These are phyloP conservation scores for Elsinoe arachidis DNA, from an alignment of 2,329 filamentous ascomycete genomes.

Conservation along the genomic window DNA sequence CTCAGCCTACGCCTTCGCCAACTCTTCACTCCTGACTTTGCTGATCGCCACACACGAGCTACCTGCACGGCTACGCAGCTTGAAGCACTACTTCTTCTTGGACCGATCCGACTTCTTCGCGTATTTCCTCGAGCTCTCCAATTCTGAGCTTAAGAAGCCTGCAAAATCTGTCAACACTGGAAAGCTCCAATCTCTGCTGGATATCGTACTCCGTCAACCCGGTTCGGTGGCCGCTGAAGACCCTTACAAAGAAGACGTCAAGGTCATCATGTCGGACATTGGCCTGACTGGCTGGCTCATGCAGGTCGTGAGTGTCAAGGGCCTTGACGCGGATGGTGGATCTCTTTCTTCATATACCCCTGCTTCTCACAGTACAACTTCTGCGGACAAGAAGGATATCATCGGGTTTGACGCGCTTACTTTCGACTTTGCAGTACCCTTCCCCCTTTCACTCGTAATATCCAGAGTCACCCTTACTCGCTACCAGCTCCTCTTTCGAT, in stretches of 20 bases:
- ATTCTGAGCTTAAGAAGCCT: conserved; percentile 82
- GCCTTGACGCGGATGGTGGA: conserved; percentile 61
- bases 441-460: conserved; percentile 90
- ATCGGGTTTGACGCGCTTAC: conserved; percentile 86
- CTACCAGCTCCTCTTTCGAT: conserved; percentile 93
- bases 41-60: conserved; percentile 88
- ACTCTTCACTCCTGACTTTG: conserved; percentile 82
- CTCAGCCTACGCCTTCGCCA: conserved; percentile 87
- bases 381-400: conserved; percentile 68
- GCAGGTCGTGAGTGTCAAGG: conserved; percentile 92
- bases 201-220: conserved; percentile 90
- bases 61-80: conserved; percentile 73
- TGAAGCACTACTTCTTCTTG: conserved; percentile 99
- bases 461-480: conserved; percentile 93
- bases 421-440: conserved; percentile 88
- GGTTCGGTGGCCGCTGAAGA: conserved; percentile 89
- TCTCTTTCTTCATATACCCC: conserved; percentile 57
- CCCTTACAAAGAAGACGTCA: conserved; percentile 97
- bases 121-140: conserved; percentile 87
- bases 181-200: conserved; percentile 91
- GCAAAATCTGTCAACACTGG: conserved; percentile 81
- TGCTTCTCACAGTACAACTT: conserved; percentile 46
- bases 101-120: conserved; percentile 97
- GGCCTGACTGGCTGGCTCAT: conserved; percentile 89
- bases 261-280: conserved; percentile 93